These are phyloP conservation scores for Microcyclospora tardicrescens DNA, from an alignment of 2,329 filamentous ascomycete genomes.

Conservation along the genomic window DNA sequence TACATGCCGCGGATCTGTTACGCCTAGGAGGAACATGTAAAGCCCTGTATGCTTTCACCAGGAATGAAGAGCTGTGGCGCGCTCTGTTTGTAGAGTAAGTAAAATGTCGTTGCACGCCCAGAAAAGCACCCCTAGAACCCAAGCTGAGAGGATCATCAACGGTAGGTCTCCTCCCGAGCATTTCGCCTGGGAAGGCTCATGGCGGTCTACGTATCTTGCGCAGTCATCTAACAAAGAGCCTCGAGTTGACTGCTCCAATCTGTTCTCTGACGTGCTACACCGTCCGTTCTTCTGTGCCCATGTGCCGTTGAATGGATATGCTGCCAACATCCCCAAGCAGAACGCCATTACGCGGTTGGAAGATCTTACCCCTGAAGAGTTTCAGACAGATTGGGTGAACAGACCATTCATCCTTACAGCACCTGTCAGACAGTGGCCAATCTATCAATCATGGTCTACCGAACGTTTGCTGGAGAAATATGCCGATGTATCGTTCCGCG, in stretches of 20 bases:
- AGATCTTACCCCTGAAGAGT: conserved; percentile 59
- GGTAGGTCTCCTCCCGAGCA: conserved; percentile 31
- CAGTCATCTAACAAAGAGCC: conserved; percentile 42
- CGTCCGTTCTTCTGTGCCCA: conserved; percentile 83
- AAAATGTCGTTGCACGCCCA: conserved; percentile 5
- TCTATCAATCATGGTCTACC: conserved; percentile 60
- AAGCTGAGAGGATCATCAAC: conserved; percentile 14
- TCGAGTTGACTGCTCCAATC: conserved; percentile 56
- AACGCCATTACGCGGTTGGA: conserved; percentile 63
- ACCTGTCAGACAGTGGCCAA: conserved; percentile 71
- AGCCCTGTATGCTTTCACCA: conserved; percentile 73
- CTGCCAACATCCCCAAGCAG: conserved; percentile 53
- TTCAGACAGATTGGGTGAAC: conserved; percentile 61
- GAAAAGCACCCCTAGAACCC: not conserved
- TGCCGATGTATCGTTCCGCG: conserved; percentile 58
- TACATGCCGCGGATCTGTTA: conserved; percentile 52
- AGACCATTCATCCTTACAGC: conserved; percentile 76
- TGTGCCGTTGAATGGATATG: conserved; percentile 53
- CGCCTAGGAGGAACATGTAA: conserved; percentile 65
- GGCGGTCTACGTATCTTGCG: conserved; percentile 65
- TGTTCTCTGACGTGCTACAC: conserved; percentile 85
- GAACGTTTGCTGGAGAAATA: conserved; percentile 54
- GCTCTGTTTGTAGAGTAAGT: conserved; percentile 72
- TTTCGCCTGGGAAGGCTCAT: conserved; percentile 66
- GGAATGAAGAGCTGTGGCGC: conserved; percentile 83